These are phyloP conservation scores for Aspergillus costaricaensis DNA, from an alignment of 2,329 filamentous ascomycete species.

Conservation along the genomic window DNA sequence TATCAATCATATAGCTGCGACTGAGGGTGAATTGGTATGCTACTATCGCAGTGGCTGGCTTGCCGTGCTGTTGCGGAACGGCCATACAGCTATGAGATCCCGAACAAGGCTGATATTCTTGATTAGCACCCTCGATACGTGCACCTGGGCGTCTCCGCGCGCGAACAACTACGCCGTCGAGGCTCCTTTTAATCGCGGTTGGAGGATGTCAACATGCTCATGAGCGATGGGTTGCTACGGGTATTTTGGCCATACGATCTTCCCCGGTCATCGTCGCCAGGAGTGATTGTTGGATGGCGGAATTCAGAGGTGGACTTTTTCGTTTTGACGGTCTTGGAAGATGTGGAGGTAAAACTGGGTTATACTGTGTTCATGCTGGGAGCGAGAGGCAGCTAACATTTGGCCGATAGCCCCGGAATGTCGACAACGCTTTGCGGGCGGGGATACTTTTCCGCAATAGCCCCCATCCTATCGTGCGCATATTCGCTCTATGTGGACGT, in stretches of 20 bases:
- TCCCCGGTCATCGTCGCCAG: slow-evolving; percentile 68
- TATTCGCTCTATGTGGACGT: slow-evolving; percentile 83
- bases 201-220: slow-evolving; percentile 63
- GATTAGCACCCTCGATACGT: slow-evolving; percentile 76
- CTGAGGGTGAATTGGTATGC: slow-evolving; percentile 77
- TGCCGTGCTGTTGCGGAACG: not conserved
- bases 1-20: slow-evolving; percentile 76
- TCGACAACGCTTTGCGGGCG: slow-evolving; percentile 82
- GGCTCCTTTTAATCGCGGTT: slow-evolving; percentile 75
- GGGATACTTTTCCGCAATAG: slow-evolving; percentile 82
- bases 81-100: not conserved
- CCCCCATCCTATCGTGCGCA: slow-evolving; percentile 74
- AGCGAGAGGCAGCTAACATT: not conserved
- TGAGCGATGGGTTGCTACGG: slow-evolving; percentile 84
- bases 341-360: slow-evolving; percentile 72
- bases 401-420: slow-evolving; percentile 64
- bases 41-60: not conserved
- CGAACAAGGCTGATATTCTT: slow-evolving; percentile 7
- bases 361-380: not conserved
- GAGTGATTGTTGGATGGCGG: slow-evolving; percentile 91
- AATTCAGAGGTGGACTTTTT: slow-evolving; percentile 91
- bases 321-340: slow-evolving; percentile 83
- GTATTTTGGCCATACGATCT: slow-evolving; percentile 97
- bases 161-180: slow-evolving; percentile 89
- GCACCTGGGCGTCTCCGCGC: slow-evolving; percentile 81